Base-by-base conservation (phyloP, 2,329 filamentous ascomycete genomes). In the Ophiostoma sp. region DNA sequence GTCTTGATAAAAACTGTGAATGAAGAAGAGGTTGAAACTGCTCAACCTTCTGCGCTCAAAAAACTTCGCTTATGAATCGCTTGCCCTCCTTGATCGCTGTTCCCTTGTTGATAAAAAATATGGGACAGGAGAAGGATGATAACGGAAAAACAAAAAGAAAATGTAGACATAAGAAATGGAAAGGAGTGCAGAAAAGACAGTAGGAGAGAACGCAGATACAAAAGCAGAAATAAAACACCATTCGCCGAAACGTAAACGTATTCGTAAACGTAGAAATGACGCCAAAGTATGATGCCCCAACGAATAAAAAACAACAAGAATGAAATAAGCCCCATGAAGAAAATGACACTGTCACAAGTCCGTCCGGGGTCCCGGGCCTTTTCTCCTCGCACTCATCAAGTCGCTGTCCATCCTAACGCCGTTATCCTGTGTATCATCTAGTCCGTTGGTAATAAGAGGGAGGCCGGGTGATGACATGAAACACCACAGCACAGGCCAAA, bases 81-180 rank as follows among this genome's bases (percentile, higher is more conserved):
- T 12, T 42, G 64, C 42, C 49, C 44, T 16, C 60, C 60, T 36
- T 64, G 40, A 11, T 63, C 49, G 60, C 60, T 63, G n/a, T 6
- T 11, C 62, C 41, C n/a, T n/a, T 63, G 40, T 42, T 14, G 5
- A 16, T 11, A 63, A 16, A 49, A 9, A 62, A 62, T 63, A 42
- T 42, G 60, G 60, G 60, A 9, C 40, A 38, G 18, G 62, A 36
- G 5, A 55, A 62, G n/a, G 16, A 62, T 63, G 66, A 44, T 5
- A 55, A 66, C 47, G n/a, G 42, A 18, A 55, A 68, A 68, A 40
- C 11, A 44, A 69, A 45, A 69, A 45, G 27, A 38, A 49, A 4
- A 44, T 65, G 14, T 47, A 60, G 60, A 66, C 14, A 49, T 6
- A 44, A 65, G 38, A 63, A 60, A 64, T 65, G 16, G 60, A 44